These are phyloP conservation scores for Ilex asprella DNA, from an alignment of 257 asterid species.

Conservation along the genomic window DNA sequence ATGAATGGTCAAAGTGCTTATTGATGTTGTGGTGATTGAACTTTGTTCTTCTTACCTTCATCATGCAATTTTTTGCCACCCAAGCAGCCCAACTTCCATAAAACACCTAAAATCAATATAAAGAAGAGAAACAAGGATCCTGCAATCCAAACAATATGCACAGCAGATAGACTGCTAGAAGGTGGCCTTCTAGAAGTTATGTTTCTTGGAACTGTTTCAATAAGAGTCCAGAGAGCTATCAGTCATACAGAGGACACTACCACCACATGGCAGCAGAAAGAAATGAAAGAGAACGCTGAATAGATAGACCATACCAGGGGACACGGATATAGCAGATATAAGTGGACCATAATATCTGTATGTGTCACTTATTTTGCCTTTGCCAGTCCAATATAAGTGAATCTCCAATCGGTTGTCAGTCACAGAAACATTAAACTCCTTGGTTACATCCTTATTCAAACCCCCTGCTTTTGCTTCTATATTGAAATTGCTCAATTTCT, in stretches of 20 bases:
- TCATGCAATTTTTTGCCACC: slow-evolving; percentile 49
- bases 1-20: neutral
- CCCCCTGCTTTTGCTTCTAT: slow-evolving; percentile 56
- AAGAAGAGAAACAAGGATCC: slow-evolving; percentile 29
- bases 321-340: slow-evolving; percentile 78
- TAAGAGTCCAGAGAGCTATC: too few relatives aligned
- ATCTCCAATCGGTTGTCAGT: slow-evolving; percentile 67
- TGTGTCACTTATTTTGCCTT: slow-evolving; percentile 45
- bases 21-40: too few relatives aligned
- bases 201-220: too few relatives aligned
- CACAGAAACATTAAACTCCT: slow-evolving; percentile 38
- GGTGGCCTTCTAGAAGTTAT: too few relatives aligned
- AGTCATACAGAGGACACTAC: too few relatives aligned
- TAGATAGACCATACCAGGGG: slow-evolving; percentile 45
- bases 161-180: slow-evolving; percentile 2
- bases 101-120: slow-evolving; percentile 30
- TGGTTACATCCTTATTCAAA: slow-evolving; percentile 40
- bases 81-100: slow-evolving; percentile 56
- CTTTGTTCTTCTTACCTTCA: slow-evolving; percentile 28
- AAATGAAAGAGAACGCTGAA: slow-evolving; percentile 3
- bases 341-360: slow-evolving; percentile 92
- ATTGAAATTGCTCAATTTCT: slow-evolving; percentile 55
- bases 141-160: slow-evolving; percentile 48
- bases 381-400: slow-evolving; percentile 44
- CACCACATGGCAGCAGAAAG: slow-evolving; percentile 3